A percentile compares a stretch with the other conserved stretches of the same genome.
These are phyloP conservation scores for Cercospora brassicicola DNA, from an alignment of 2,329 filamentous ascomycete genomes.

Conservation along the genomic window DNA sequence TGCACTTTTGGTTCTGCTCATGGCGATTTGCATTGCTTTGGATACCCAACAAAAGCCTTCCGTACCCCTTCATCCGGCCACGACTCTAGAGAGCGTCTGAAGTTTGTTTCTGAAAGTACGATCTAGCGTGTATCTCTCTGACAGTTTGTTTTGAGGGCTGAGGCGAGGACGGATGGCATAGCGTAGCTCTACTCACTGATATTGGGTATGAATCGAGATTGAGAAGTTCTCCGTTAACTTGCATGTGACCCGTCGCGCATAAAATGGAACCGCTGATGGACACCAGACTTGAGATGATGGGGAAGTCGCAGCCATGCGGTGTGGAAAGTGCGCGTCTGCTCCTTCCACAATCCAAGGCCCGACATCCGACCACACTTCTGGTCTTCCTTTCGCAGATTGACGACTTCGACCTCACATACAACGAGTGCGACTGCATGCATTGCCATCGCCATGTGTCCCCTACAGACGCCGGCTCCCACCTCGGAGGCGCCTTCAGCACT, in stretches of 20 bases:
- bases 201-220: constrained; percentile 10
- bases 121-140: constrained; percentile 17
- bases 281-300: not conserved
- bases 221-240: not conserved
- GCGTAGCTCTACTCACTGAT: constrained; percentile 11
- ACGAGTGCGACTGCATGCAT: not conserved
- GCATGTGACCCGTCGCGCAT: not conserved
- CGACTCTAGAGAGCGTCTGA: constrained; percentile 3
- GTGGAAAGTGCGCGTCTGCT: not conserved
- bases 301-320: not conserved
- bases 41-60: constrained; percentile 9
- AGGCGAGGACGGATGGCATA: constrained; percentile 1
- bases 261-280: not conserved
- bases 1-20: constrained; percentile 9
- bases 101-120: constrained; percentile 5
- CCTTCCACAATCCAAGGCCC: not conserved
- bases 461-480: not conserved
- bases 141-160: not conserved
- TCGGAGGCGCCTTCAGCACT: not conserved
- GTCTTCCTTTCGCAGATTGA: not conserved
- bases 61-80: not conserved
- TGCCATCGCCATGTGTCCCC: not conserved
- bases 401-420: not conserved
- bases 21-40: constrained; percentile 13
- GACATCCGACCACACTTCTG: not conserved